These are phyloP conservation scores for Pseudocercospora cruenta DNA, from an alignment of 2,329 filamentous ascomycete species.

Conservation along the genomic window DNA sequence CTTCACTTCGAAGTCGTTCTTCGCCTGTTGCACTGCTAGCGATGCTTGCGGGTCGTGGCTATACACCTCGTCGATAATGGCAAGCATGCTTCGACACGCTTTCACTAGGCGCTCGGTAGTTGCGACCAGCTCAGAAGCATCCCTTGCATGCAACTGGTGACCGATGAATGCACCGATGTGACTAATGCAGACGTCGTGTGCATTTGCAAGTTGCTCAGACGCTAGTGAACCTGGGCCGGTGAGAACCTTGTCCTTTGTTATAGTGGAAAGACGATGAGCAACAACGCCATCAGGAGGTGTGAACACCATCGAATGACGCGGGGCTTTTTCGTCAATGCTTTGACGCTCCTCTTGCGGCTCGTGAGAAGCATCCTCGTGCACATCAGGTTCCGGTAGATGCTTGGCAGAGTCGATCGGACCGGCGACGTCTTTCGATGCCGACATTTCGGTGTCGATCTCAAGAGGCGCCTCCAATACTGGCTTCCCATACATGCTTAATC, in stretches of 20 bases:
- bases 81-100: slow-evolving; percentile 77
- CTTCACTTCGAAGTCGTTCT: slow-evolving; percentile 75
- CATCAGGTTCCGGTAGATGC: slow-evolving; percentile 19
- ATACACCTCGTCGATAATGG: slow-evolving; percentile 80
- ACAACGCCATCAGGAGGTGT: slow-evolving; percentile 26
- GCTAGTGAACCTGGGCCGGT: slow-evolving; percentile 65
- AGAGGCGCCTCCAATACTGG: slow-evolving; percentile 9
- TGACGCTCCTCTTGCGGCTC: slow-evolving; percentile 12
- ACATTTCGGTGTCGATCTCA: slow-evolving; percentile 22
- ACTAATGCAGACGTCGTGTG: slow-evolving; percentile 86
- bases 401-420: slow-evolving; percentile 29
- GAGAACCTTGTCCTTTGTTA: slow-evolving; percentile 27
- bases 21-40: slow-evolving; percentile 68
- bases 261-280: slow-evolving; percentile 37
- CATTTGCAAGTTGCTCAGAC: slow-evolving; percentile 76
- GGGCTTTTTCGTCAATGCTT: slow-evolving; percentile 2
- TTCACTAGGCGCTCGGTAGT: slow-evolving; percentile 83
- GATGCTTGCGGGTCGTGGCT: slow-evolving; percentile 72
- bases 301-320: slow-evolving; percentile 23
- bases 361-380: slow-evolving; percentile 5
- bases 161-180: slow-evolving; percentile 93
- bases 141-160: slow-evolving; percentile 89
- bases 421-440: slow-evolving; percentile 1
- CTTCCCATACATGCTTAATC: slow-evolving; percentile 7
- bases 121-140: slow-evolving; percentile 76